Evolutionary conservation across 2,329 filamentous ascomycete genomes (phyloP).

Genomic region (Aureobasidium sp.): DNA sequence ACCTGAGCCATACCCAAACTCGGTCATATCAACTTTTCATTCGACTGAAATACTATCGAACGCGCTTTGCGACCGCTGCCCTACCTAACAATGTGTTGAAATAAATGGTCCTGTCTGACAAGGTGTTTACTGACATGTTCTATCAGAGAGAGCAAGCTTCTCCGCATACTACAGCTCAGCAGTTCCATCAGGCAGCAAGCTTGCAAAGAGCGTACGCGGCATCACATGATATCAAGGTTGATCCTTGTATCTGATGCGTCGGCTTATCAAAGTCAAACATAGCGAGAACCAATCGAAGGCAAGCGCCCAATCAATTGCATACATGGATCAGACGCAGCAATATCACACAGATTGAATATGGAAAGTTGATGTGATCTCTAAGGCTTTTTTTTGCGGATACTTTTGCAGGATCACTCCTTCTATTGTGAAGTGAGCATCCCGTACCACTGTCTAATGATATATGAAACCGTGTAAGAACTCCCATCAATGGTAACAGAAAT

Average conservation of each 20-base stretch:
- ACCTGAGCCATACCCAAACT: slow-evolving; percentile 8
- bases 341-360: too few species aligned
- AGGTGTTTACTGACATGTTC: too few species aligned
- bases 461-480: neutral
- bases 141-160: too few species aligned
- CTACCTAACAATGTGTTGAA: too few species aligned
- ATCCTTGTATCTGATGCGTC: neutral
- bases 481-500: neutral
- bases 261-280: neutral
- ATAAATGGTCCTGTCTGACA: too few species aligned
- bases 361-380: neutral
- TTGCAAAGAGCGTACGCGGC: neutral
- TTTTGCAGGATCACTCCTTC: too few species aligned
- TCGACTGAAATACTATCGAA: neutral
- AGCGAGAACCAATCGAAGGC: neutral
- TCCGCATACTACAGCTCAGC: neutral
- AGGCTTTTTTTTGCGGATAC: neutral
- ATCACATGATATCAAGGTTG: neutral
- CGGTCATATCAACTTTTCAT: neutral
- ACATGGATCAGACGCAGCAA: neutral
- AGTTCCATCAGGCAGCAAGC: neutral
- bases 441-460: neutral
- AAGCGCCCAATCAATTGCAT: neutral
- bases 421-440: neutral
- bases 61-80: neutral